Conservation (phyloP, 768 basidiomycete genomes). For the Rhizopogon vinicolor region DNA sequence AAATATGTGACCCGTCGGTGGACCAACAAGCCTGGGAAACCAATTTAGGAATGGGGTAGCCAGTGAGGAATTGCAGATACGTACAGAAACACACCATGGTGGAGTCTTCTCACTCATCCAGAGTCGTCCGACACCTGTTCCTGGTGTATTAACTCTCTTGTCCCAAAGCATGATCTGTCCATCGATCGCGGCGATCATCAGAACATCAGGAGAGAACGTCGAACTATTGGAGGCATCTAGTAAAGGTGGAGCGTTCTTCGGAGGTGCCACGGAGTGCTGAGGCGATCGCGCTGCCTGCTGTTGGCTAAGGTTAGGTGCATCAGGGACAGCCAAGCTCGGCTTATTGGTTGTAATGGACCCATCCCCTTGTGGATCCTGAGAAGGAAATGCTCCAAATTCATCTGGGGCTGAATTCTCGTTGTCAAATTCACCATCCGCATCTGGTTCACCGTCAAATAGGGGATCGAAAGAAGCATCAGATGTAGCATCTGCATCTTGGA, state of each 20-base stretch:
- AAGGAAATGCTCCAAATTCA: slow-evolving; percentile 13
- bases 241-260: slow-evolving; percentile 74
- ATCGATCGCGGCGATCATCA: slow-evolving; percentile 89
- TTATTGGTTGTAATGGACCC: slow-evolving; percentile 6
- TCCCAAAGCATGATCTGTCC: slow-evolving; percentile 95
- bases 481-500: slow-evolving; percentile 52
- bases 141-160: slow-evolving; percentile 58
- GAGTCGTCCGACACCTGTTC: slow-evolving; percentile 74
- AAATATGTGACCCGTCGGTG: slow-evolving; percentile 79
- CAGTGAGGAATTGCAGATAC: slow-evolving; percentile 18
- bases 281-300: slow-evolving; percentile 23
- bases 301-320: slow-evolving; percentile 17
- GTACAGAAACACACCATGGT: slow-evolving; percentile 93
- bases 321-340: slow-evolving; percentile 25
- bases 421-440: slow-evolving; percentile 47
- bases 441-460: slow-evolving; percentile 84
- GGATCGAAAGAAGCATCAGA: slow-evolving; percentile 85
- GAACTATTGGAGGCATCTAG: slow-evolving; percentile 57
- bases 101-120: slow-evolving; percentile 91
- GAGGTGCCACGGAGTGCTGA: slow-evolving; percentile 41
- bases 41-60: slow-evolving; percentile 1
- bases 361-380: slow-evolving; percentile 12
- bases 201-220: slow-evolving; percentile 71
- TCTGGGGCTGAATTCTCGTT: slow-evolving; percentile 10
- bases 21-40: slow-evolving; percentile 87